Evolutionary conservation across 257 asterid genomes (phyloP).

Genomic region (Ligustrum vulgare): DNA sequence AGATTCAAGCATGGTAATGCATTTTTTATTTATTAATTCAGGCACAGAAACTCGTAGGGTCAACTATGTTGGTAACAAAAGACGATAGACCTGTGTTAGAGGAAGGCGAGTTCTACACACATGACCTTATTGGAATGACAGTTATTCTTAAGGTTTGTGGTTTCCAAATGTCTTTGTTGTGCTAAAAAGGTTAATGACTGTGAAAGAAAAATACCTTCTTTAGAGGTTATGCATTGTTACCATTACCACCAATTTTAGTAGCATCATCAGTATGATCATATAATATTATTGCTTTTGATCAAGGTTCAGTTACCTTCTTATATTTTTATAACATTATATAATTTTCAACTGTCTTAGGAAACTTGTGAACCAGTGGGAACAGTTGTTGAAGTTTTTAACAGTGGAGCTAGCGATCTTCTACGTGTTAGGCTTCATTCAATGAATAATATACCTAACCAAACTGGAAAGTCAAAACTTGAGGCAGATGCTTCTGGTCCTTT

Average conservation of each 20-base stretch:
- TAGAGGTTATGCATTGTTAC: not conserved
- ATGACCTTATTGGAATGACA: conserved; percentile 86
- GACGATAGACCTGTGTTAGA: conserved; percentile 79
- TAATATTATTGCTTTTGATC: conserved; percentile 6
- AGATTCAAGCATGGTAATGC: conserved; percentile 12
- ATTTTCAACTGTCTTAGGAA: conserved; percentile 43
- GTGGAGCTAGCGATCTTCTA: conserved; percentile 91
- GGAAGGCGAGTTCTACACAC: conserved; percentile 85
- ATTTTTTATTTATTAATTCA: conserved; percentile 32
- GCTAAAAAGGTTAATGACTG: not conserved
- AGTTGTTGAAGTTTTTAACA: conserved; percentile 70
- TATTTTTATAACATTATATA: conserved; percentile 4
- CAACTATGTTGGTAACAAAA: conserved; percentile 70
- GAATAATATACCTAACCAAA: conserved; percentile 31
- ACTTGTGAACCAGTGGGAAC: conserved; percentile 77
- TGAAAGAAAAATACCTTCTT: conserved; percentile 12
- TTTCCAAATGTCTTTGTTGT: conserved; percentile 18
- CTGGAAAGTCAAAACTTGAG: conserved; percentile 36
- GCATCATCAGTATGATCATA: not conserved
- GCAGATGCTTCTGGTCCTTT: conserved; percentile 59
- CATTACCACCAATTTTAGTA: not conserved
- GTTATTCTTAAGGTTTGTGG: conserved; percentile 75
- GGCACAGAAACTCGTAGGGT: conserved; percentile 93
- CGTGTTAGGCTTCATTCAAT: conserved; percentile 61
- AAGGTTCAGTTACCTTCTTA: conserved; percentile 1